phyloP scores from a whole-genome alignment of 2,329 filamentous ascomycete species.

The Trichoderma guizhouense region DNA sequence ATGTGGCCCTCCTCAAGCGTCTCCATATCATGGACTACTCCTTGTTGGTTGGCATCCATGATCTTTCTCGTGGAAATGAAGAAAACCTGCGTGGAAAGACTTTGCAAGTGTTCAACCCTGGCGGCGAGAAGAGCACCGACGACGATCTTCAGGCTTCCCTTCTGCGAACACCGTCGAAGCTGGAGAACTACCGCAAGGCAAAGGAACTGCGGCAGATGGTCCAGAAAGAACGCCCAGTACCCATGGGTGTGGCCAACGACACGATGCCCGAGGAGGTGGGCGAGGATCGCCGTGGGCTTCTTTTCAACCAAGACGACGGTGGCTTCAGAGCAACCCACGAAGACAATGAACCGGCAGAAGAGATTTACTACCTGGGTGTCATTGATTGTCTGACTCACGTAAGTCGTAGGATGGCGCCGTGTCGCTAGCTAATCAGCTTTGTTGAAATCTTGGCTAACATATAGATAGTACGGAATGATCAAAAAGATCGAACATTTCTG shows the following conservation, averaged over 20 bases:
- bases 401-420: constrained; percentile 43
- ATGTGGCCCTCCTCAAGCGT: constrained; percentile 81
- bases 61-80: constrained; percentile 84
- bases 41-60: constrained; percentile 89
- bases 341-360: constrained; percentile 76
- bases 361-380: constrained; percentile 97
- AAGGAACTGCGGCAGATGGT: constrained; percentile 89
- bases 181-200: constrained; percentile 88
- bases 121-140: constrained; percentile 58
- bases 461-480: constrained; percentile 77
- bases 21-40: constrained; percentile 99
- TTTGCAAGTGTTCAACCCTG: constrained; percentile 88
- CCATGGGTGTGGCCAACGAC: constrained; percentile 76
- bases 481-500: constrained; percentile 96
- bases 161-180: constrained; percentile 84
- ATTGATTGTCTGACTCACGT: constrained; percentile 98
- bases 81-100: constrained; percentile 90
- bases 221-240: constrained; percentile 88
- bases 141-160: constrained; percentile 65
- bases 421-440: neutral
- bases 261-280: constrained; percentile 90
- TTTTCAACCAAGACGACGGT: constrained; percentile 92
- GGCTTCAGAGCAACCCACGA: constrained; percentile 92
- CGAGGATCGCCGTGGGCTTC: constrained; percentile 66
- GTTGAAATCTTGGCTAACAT: constrained; percentile 22